Conservation (phyloP, 257 asterid species). For the Solanum appendiculatum region DNA sequence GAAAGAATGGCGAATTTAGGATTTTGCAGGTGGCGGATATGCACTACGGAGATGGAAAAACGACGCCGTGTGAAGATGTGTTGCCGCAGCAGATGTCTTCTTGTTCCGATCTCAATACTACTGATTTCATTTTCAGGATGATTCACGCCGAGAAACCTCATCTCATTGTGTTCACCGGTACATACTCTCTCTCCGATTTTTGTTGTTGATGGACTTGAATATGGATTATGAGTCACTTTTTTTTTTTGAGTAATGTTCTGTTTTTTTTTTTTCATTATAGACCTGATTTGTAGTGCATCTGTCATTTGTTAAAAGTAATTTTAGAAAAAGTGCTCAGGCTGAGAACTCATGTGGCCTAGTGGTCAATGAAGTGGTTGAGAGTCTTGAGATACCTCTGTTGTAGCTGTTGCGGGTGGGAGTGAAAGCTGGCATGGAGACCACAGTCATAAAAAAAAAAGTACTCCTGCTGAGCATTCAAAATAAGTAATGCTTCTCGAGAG, state of each 20-base stretch:
- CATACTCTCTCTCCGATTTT: background rate
- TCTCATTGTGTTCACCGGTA: conserved; percentile 76
- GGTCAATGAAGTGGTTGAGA: background rate
- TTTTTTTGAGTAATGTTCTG: too few relatives aligned
- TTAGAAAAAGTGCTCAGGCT: background rate
- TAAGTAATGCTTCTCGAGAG: background rate
- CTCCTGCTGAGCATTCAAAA: background rate
- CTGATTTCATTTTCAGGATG: conserved; percentile 63
- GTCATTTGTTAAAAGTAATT: background rate
- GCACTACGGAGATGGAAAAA: conserved; percentile 73
- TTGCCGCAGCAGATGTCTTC: conserved; percentile 43
- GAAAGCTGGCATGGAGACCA: background rate
- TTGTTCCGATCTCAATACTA: conserved; percentile 91
- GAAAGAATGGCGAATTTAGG: conserved; percentile 55
- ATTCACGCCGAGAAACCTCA: conserved; percentile 73
- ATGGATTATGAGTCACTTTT: background rate
- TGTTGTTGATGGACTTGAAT: background rate
- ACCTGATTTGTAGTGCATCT: background rate
- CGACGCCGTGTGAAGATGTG: conserved; percentile 61
- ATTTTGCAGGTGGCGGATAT: conserved; percentile 92
- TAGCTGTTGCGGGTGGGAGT: too few relatives aligned
- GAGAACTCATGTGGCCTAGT: background rate
- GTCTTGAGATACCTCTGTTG: background rate
- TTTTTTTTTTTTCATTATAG: background rate
- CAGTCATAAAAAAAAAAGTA: background rate